Evolutionary conservation across 495 filamentous ascomycete species (phyloP).

Genomic region (Parathielavia hyrcaniae): DNA sequence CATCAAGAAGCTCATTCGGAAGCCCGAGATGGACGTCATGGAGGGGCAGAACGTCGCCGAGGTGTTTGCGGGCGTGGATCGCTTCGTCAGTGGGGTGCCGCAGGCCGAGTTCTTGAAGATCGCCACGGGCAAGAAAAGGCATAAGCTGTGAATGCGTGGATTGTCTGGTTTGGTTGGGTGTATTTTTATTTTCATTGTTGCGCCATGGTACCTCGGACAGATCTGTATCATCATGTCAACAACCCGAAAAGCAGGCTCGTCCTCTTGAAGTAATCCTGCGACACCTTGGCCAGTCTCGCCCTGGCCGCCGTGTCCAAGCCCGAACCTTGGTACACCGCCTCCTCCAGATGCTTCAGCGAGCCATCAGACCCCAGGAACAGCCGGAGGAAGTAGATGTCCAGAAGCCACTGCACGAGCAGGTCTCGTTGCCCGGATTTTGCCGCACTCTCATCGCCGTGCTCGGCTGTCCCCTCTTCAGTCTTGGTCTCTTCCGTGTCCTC

Average conservation of each 20-base stretch:
- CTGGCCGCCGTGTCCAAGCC: constrained; percentile 39
- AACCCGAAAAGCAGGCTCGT: constrained; percentile 68
- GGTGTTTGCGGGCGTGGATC: constrained; percentile 76
- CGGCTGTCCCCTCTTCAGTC: constrained; percentile 16
- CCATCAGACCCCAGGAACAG: constrained; percentile 31
- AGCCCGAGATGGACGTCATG: constrained; percentile 63
- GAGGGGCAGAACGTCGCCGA: constrained; percentile 73
- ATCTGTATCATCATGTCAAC: constrained; percentile 31
- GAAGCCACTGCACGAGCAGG: constrained; percentile 64
- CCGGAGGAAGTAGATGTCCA: constrained; percentile 66
- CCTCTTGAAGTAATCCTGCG: constrained; percentile 72
- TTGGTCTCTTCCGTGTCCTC: constrained; percentile 27
- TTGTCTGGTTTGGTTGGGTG: neutral
- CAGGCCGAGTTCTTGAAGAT: constrained; percentile 74
- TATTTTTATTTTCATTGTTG: neutral
- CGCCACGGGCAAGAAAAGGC: constrained; percentile 55
- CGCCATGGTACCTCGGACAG: neutral
- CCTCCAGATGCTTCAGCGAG: constrained; percentile 43
- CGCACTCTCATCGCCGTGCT: constrained; percentile 13
- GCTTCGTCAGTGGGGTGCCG: constrained; percentile 71
- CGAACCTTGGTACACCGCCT: constrained; percentile 42
- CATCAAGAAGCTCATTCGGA: constrained; percentile 78
- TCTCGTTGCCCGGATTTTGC: constrained; percentile 37
- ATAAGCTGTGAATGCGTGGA: constrained; percentile 86
- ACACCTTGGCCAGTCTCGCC: constrained; percentile 50